Evolutionary conservation across 2,329 filamentous ascomycete species (phyloP).

Genomic region (Bipolaris zeicola): DNA sequence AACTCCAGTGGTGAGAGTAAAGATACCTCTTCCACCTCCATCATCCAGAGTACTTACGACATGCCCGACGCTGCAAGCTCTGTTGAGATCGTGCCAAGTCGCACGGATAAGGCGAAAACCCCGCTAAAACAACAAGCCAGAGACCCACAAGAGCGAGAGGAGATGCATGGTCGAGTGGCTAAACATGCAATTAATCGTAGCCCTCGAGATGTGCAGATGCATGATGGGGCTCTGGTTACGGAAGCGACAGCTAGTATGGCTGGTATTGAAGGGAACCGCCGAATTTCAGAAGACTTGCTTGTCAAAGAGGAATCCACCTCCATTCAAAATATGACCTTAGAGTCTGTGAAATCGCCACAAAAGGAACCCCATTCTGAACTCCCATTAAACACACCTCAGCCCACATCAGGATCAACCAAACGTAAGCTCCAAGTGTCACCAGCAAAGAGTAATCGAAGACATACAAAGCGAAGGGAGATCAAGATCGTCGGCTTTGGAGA

Average conservation of each 20-base stretch:
- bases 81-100: neutral
- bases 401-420: constrained; percentile 19
- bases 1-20: constrained; percentile 22
- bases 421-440: constrained; percentile 32
- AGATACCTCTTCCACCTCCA: constrained; percentile 30
- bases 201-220: neutral
- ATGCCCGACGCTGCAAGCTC: constrained; percentile 13
- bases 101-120: neutral
- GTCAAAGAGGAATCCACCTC: neutral
- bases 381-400: neutral
- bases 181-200: too few species aligned
- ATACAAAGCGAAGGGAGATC: constrained; percentile 30
- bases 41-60: constrained; percentile 35
- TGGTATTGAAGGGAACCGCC: neutral
- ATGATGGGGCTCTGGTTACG: neutral
- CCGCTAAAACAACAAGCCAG: neutral
- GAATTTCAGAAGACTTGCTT: neutral
- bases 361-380: neutral
- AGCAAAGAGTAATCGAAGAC: constrained; percentile 20
- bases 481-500: constrained; percentile 28
- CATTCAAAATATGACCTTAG: neutral
- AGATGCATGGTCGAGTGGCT: neutral
- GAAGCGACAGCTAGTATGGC: neutral
- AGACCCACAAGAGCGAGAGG: neutral
- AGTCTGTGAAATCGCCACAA: neutral